phyloP scores from a whole-genome alignment of 139 green algal genomes.

The Raphidocelis subcapitata region DNA sequence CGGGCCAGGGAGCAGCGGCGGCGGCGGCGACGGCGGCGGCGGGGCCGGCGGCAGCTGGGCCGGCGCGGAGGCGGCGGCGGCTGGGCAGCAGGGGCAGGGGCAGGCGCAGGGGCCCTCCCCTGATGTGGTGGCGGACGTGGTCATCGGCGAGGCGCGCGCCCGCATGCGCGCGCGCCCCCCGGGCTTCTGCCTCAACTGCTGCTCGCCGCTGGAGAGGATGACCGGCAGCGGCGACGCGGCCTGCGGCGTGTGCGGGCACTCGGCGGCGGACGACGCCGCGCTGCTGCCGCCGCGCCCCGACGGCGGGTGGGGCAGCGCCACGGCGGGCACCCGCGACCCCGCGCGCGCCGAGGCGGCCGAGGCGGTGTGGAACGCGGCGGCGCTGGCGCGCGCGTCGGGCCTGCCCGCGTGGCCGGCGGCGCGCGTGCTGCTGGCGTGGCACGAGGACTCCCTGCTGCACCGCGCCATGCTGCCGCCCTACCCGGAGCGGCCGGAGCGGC shows the following conservation, averaged over 20 bases:
- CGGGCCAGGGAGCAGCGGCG: too few species aligned
- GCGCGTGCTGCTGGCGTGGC: slow-evolving; percentile 27
- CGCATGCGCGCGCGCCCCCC: slow-evolving; percentile 2
- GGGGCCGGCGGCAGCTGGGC: too few species aligned
- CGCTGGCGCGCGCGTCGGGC: not conserved
- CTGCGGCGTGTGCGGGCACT: slow-evolving; percentile 20
- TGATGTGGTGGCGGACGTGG: too few species aligned
- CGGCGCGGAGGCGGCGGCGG: too few species aligned
- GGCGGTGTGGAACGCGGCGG: slow-evolving; percentile 1
- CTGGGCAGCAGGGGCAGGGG: too few species aligned
- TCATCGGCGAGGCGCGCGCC: too few species aligned
- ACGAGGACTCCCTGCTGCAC: slow-evolving; percentile 38
- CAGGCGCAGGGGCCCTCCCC: too few species aligned
- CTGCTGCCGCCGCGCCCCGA: slow-evolving; percentile 6
- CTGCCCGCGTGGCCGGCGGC: slow-evolving; percentile 2
- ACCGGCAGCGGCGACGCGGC: not conserved
- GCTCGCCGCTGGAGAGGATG: slow-evolving; percentile 8
- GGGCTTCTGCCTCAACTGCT: slow-evolving; percentile 30
- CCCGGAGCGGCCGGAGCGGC: slow-evolving; percentile 63
- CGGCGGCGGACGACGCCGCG: slow-evolving; percentile 1
- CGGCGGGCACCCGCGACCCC: not conserved
- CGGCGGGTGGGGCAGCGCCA: slow-evolving; percentile 7
- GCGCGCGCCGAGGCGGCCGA: slow-evolving; percentile 1
- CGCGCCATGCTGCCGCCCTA: slow-evolving; percentile 38
- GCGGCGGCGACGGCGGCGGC: too few species aligned